These are phyloP conservation scores for Apiospora arundinis DNA, from an alignment of 2,329 filamentous ascomycete species.

Conservation along the genomic window DNA sequence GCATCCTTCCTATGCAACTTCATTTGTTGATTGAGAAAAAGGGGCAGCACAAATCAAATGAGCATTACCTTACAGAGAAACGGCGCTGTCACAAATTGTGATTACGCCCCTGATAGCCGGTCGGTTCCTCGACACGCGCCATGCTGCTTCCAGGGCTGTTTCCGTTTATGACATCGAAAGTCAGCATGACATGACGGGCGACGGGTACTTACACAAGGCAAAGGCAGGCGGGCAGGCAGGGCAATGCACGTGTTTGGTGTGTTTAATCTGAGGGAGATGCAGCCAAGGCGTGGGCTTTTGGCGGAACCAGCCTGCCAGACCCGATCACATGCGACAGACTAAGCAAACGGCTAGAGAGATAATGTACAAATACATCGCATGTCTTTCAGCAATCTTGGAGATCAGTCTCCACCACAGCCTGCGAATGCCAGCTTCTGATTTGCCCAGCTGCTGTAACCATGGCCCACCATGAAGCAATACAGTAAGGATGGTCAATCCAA, in stretches of 20 bases:
- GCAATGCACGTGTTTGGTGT: constrained; percentile 16
- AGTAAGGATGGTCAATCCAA: neutral
- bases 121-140: neutral
- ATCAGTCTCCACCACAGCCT: neutral
- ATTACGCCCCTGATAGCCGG: constrained; percentile 9
- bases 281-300: constrained; percentile 15
- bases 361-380: constrained; percentile 18
- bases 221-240: neutral
- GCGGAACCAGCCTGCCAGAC: constrained; percentile 8
- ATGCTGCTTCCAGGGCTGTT: neutral
- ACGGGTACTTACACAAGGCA: constrained; percentile 6
- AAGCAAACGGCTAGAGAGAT: neutral
- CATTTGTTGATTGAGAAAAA: neutral
- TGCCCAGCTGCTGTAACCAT: neutral
- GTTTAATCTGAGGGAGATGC: constrained; percentile 12
- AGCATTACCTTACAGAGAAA: neutral
- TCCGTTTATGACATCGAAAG: constrained; percentile 8
- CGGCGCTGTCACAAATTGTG: constrained; percentile 2
- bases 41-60: neutral
- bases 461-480: constrained; percentile 7
- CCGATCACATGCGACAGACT: constrained; percentile 13
- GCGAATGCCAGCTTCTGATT: neutral
- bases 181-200: neutral
- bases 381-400: constrained; percentile 9
- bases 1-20: neutral